These are phyloP conservation scores for Stenocarpella maydis DNA, from an alignment of 2,329 filamentous ascomycete species.

Conservation along the genomic window DNA sequence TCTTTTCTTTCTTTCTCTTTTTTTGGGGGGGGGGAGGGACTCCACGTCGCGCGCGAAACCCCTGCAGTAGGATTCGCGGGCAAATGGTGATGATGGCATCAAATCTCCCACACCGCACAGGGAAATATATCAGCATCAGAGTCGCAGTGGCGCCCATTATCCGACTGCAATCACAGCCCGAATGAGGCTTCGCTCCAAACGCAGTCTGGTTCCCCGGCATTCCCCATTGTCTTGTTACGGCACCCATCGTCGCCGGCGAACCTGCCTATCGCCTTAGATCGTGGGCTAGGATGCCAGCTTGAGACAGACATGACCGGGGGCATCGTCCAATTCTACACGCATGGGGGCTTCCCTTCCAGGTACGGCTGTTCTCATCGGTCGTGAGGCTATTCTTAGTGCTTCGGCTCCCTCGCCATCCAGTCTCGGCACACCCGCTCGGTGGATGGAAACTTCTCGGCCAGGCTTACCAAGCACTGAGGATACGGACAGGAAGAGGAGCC, in stretches of 20 bases:
- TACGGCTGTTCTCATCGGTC: not conserved
- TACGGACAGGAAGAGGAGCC: not conserved
- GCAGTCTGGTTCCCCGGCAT: not conserved
- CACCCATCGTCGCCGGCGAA: not conserved
- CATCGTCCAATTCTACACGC: not conserved
- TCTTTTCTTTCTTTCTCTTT: too few relatives aligned
- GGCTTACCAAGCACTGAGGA: not conserved
- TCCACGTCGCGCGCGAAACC: not conserved
- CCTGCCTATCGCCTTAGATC: not conserved
- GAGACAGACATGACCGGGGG: not conserved
- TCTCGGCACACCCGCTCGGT: not conserved
- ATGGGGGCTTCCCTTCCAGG: not conserved
- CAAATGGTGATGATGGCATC: constrained; percentile 26
- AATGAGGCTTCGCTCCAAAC: not conserved
- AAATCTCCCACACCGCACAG: not conserved
- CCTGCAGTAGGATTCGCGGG: constrained; percentile 7
- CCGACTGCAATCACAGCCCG: constrained; percentile 2
- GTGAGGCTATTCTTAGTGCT: constrained; percentile 1
- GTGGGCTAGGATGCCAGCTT: constrained; percentile 3
- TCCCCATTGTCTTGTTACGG: not conserved
- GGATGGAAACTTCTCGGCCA: not conserved
- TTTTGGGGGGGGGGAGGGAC: not conserved
- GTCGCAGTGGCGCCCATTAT: constrained; percentile 8
- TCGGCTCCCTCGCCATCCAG: not conserved
- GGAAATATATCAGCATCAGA: not conserved